Evolutionary conservation across 2,329 filamentous ascomycete species (phyloP).

Genomic region (Aspergillus pseudoviridinutans): DNA sequence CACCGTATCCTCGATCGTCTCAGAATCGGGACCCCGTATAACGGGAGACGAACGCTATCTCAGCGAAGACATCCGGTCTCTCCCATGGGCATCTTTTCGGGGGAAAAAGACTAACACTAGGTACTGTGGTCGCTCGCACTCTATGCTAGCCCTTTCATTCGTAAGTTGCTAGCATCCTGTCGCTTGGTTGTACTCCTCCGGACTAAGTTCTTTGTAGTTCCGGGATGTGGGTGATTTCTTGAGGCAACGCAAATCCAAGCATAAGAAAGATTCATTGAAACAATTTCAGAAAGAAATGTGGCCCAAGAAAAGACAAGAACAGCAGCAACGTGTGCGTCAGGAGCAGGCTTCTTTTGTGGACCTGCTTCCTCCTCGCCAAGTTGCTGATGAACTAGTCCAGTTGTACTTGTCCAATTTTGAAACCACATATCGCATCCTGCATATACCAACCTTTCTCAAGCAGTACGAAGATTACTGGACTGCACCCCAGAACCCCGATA

Average conservation of each 20-base stretch:
- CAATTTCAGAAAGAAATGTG: constrained; percentile 26
- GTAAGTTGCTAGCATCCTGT: constrained; percentile 17
- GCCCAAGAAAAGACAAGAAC: constrained; percentile 25
- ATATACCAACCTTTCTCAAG: constrained; percentile 54
- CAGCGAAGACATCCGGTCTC: constrained; percentile 24
- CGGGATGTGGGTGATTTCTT: constrained; percentile 26
- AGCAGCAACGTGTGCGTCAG: constrained; percentile 27
- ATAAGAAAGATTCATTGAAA: constrained; percentile 23
- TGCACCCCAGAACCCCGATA: constrained; percentile 36
- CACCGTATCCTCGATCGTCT: constrained; percentile 11
- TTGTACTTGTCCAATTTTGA: constrained; percentile 56
- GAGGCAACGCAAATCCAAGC: constrained; percentile 16
- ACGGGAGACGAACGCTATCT: constrained; percentile 16
- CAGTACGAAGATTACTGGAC: constrained; percentile 56
- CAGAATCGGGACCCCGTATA: constrained; percentile 9
- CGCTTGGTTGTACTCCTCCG: background rate
- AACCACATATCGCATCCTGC: constrained; percentile 54
- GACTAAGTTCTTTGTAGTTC: constrained; percentile 18
- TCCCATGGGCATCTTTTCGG: constrained; percentile 25
- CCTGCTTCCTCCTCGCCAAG: constrained; percentile 41
- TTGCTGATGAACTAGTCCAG: constrained; percentile 51
- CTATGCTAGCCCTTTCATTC: constrained; percentile 27
- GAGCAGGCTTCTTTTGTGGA: constrained; percentile 28
- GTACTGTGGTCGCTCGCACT: constrained; percentile 31
- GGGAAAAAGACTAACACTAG: constrained; percentile 28